Evolutionary conservation across 768 basidiomycete species (phyloP), one percentile per base, ranked within the genome.

Genomic region (Termitomyces sp.): DNA sequence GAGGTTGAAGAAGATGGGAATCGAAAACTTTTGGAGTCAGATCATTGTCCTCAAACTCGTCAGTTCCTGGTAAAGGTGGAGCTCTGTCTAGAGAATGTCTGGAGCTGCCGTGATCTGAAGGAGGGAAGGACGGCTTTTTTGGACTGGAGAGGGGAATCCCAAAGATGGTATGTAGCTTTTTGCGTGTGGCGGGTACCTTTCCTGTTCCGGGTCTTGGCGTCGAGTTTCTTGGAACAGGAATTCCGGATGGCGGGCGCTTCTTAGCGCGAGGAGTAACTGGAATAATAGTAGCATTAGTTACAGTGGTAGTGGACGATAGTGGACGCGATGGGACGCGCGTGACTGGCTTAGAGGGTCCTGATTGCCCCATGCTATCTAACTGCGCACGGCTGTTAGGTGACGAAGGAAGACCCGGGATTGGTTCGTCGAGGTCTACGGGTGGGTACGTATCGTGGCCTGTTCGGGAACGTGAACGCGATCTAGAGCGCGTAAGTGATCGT

Each of bases 281-380:
- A 6, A 79, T 82, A 55, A 83, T 74, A 5, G 86, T 87, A 20
- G 80, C 76, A 63, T 81, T 81, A 2, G 86, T 86, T 1, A 81
- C 79, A 18, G 81, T 81, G 0, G 86, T 86, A 0, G 81, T 84
- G 22, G 83, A 80, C 3, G 87, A 88, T 24, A 90, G 71, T 3
- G 88, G 88, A 6, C 87, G 80, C 22, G 82, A 84, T 58, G 75
- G 73, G 56, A 79, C 58, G 56, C 84, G 79, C 5, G 79, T 72
- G 26, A 73, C 62, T 1, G 83, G 81, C 65, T 81, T 81, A 28
- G 80, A 72, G 49, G 69, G 70, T 5, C 69, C 60, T 20, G 69
- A 61, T 9, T 69, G 62, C 26, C 61, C 62, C 55, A 60, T 59
- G 60, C 46, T 57, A n/a, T 62, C 62, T 60, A 57, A 45, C 55